These are phyloP conservation scores for Boletus fagicola DNA, from an alignment of 768 basidiomycete species.

Conservation along the genomic window DNA sequence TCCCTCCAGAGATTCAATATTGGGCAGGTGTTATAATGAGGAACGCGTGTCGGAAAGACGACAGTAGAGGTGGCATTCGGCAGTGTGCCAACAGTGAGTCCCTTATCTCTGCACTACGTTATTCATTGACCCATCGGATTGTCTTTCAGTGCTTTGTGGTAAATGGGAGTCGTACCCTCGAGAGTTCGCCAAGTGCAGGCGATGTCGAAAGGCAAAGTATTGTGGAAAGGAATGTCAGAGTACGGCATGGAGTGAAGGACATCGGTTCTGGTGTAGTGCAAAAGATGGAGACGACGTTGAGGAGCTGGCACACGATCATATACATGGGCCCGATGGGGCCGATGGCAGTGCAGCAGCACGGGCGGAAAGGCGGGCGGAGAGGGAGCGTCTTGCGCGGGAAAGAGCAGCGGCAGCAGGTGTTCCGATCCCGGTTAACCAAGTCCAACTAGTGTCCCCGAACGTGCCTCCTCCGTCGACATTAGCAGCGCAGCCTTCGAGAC, in stretches of 20 bases:
- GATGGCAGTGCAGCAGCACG: slow-evolving; percentile 20
- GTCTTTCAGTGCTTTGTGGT: slow-evolving; percentile 78
- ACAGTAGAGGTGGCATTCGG: slow-evolving; percentile 84
- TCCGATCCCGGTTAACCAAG: slow-evolving; percentile 15
- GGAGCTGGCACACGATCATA: slow-evolving; percentile 31
- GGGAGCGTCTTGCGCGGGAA: slow-evolving; percentile 34
- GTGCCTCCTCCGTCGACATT: slow-evolving; percentile 14
- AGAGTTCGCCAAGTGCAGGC: slow-evolving; percentile 94
- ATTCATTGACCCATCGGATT: slow-evolving; percentile 1
- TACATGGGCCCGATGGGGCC: slow-evolving; percentile 9
- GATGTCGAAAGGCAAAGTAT: slow-evolving; percentile 97
- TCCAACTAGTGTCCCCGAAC: slow-evolving; percentile 12
- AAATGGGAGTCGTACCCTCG: slow-evolving; percentile 90
- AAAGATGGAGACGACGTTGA: slow-evolving; percentile 50
- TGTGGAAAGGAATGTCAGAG: slow-evolving; percentile 98
- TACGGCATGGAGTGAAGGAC: slow-evolving; percentile 94
- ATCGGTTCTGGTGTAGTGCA: slow-evolving; percentile 90
- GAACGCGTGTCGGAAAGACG: slow-evolving; percentile 98
- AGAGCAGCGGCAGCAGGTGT: slow-evolving; percentile 17
- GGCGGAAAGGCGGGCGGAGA: slow-evolving; percentile 38
- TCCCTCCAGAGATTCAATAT: slow-evolving; percentile 92
- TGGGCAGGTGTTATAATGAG: slow-evolving; percentile 99
- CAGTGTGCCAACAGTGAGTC: slow-evolving; percentile 94
- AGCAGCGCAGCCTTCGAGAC: slow-evolving; percentile 21
- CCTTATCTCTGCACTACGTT: neutral